These are phyloP conservation scores for Candida mattraensis DNA, from an alignment of 805 yeast species.

Conservation along the genomic window DNA sequence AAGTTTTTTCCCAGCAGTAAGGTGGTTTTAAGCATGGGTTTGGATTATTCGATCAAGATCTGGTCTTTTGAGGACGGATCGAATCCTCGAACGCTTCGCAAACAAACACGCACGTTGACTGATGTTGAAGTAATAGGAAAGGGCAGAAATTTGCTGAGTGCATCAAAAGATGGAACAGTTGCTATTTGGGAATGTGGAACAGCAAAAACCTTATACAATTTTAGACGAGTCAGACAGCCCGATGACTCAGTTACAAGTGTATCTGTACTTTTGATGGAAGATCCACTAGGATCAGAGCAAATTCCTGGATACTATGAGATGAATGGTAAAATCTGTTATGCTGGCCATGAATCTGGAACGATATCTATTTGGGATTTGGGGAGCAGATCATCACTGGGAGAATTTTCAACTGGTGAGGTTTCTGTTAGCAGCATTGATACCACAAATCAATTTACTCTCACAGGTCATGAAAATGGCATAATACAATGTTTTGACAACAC, in stretches of 20 bases:
- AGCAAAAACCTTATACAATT: constrained; percentile 44
- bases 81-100: constrained; percentile 49
- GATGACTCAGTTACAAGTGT: constrained; percentile 36
- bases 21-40: constrained; percentile 58
- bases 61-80: constrained; percentile 56
- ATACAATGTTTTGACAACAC: constrained; percentile 3
- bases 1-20: constrained; percentile 62
- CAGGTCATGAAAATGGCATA: constrained; percentile 23
- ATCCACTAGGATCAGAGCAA: not conserved
- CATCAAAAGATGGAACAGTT: constrained; percentile 55
- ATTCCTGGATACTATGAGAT: constrained; percentile 45
- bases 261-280: constrained; percentile 16
- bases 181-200: constrained; percentile 71
- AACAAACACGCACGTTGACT: constrained; percentile 50
- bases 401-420: constrained; percentile 17
- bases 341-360: constrained; percentile 43
- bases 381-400: constrained; percentile 24
- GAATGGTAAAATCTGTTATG: constrained; percentile 41
- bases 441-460: no score
- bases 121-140: constrained; percentile 54
- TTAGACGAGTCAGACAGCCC: constrained; percentile 36
- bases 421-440: no score
- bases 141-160: constrained; percentile 66
- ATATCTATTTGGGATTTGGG: constrained; percentile 45
- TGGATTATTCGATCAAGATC: constrained; percentile 57